Percentiles rank a stretch among this genome's conserved stretches.
phyloP scores from a whole-genome alignment of 75 land plant genomes.

The Selaginella moellendorffii region DNA sequence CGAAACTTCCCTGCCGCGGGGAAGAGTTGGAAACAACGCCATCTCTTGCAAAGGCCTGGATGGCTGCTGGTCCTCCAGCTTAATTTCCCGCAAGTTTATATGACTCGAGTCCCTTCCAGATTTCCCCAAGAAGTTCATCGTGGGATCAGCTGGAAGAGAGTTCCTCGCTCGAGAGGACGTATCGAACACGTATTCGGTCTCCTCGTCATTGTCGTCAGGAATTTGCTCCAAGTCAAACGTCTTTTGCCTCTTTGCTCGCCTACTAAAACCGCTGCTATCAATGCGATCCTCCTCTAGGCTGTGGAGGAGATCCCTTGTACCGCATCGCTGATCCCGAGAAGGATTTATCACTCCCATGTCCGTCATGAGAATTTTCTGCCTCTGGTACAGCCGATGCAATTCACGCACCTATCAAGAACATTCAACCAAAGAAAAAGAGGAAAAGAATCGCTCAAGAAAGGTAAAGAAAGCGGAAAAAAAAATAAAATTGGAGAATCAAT shows the following conservation, averaged over 20 bases:
- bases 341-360: background rate
- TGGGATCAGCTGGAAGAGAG: too few species aligned
- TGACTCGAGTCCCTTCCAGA: too few species aligned
- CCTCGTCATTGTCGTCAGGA: background rate
- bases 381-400: background rate
- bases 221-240: background rate
- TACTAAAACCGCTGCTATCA: too few species aligned
- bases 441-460: too few species aligned
- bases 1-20: too few species aligned
- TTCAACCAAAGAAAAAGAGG: background rate
- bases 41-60: background rate
- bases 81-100: too few species aligned
- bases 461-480: too few species aligned
- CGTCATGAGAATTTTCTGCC: background rate
- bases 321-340: background rate
- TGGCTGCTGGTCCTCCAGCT: background rate
- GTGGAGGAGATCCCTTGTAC: background rate
- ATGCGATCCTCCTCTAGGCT: background rate
- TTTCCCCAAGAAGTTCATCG: too few species aligned
- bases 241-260: background rate
- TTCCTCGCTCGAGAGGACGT: too few species aligned
- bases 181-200: background rate
- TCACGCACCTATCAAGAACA: background rate
- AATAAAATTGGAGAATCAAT: background rate
- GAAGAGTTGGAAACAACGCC: background rate